A percentile compares a stretch with the other conserved stretches of the same genome.
Evolutionary conservation across 192 early-diverging fungal genomes (phyloP).

Genomic region (Backusella tarrabulga): DNA sequence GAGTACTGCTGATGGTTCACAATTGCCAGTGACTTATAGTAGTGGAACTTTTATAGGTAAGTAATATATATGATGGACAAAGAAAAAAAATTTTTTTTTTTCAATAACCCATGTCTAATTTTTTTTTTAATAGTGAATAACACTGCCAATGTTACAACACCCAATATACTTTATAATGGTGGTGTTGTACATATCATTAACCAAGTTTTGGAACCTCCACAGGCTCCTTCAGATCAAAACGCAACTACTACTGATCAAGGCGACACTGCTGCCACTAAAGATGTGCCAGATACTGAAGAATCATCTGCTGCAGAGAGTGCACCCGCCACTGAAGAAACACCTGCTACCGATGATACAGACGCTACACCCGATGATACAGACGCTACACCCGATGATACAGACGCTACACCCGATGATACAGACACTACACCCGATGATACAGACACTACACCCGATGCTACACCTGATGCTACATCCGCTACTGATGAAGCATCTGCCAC

Average conservation of each 20-base stretch:
- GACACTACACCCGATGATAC: not conserved
- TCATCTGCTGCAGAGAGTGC: not conserved
- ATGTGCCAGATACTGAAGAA: not conserved
- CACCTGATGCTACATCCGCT: no score
- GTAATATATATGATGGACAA: not conserved
- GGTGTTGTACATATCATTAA: conserved; percentile 20
- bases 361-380: not conserved
- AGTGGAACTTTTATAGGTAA: not conserved
- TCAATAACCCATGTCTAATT: not conserved
- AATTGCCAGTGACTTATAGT: not conserved
- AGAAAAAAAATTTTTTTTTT: not conserved
- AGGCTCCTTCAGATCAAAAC: not conserved
- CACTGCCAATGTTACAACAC: not conserved
- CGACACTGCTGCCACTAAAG: not conserved
- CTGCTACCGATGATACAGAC: not conserved
- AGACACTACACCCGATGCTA: not conserved
- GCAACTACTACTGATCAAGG: not conserved
- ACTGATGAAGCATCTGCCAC: no score
- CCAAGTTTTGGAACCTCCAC: not conserved
- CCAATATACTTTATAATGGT: conserved; percentile 13
- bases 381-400: not conserved
- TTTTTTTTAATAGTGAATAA: conserved; percentile 1
- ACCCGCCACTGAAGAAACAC: no score
- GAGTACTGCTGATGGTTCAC: not conserved
- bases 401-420: no score